Evolutionary conservation across 108 stramenopile genomes (phyloP), one percentile per base, ranked within the genome.

Genomic region (Nitzschia palea): DNA sequence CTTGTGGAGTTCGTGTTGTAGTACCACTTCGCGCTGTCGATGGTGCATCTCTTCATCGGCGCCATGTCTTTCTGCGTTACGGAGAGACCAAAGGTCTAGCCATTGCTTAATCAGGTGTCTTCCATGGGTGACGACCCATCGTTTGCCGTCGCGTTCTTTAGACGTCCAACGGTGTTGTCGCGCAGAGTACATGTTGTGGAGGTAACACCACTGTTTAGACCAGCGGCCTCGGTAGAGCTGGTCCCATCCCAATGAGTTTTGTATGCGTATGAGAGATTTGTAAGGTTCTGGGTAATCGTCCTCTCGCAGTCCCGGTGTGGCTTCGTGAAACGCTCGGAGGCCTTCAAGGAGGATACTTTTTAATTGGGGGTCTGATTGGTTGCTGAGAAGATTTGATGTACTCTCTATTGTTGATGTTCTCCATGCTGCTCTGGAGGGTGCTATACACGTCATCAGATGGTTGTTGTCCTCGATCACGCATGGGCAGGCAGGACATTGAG

Each of bases 31-130:
- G 47, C 8, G 47, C 15, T 5, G 4, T 8, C 17, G 4, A 5
- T 48, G 4, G 18, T 20, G 47, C 4, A 20, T 48, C n/a, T 48
- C 47, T 4, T 10, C n/a, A 48, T 48, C 47, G 15, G 4, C n/a
- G 47, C 47, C 47, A 20, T 48, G 47, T 48, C 47, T 12, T 48
- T 48, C 47, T 12, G 15, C 47, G n/a, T 48, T 48, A 4, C 47
- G 47, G 15, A 48, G 9, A 12, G 15, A 20, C 47, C 47, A 48
- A 20, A 48, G 47, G 17, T 18, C 22, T 4, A 48, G 18, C 47
- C 47, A 48, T 48, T 48, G 47, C 10, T 8, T 40, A 14, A 40
- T 8, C 14, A 40, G 37, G 14, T 10, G 37, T 8, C 37, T 8
- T 14, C 37, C 37, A 40, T 10, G 37, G 37, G 10, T 14, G 8